These are phyloP conservation scores for Rhodotorula kratochvilovae DNA, from an alignment of 768 basidiomycete species.

Conservation along the genomic window DNA sequence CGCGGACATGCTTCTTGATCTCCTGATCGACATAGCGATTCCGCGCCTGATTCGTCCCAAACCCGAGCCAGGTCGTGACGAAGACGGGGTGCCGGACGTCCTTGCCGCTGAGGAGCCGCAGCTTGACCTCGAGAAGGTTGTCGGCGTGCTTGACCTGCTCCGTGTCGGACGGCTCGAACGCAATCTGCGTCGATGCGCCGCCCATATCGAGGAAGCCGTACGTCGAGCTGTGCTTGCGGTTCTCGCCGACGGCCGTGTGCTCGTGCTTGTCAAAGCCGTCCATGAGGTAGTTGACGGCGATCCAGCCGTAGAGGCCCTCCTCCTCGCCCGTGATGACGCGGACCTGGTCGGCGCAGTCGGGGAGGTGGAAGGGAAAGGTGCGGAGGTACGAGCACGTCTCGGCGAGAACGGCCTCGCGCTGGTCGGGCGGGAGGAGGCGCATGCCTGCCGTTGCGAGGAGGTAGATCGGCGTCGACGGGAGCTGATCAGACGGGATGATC, in stretches of 20 bases:
- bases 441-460: constrained; percentile 95
- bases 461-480: constrained; percentile 80
- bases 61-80: constrained; percentile 97
- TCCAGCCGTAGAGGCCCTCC: constrained; percentile 97
- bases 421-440: constrained; percentile 69
- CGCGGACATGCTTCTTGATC: constrained; percentile 48
- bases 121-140: constrained; percentile 70
- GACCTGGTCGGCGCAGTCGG: constrained; percentile 79
- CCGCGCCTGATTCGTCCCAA: constrained; percentile 94
- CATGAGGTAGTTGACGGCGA: constrained; percentile 98
- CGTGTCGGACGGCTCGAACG: constrained; percentile 74
- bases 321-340: constrained; percentile 96
- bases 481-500: constrained; percentile 79
- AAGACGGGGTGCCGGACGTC: constrained; percentile 89
- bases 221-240: constrained; percentile 62
- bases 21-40: constrained; percentile 78
- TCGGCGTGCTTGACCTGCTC: constrained; percentile 56
- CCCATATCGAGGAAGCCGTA: constrained; percentile 99
- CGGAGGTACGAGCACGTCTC: constrained; percentile 72
- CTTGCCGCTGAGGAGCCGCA: constrained; percentile 75
- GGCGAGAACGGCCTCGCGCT: constrained; percentile 68
- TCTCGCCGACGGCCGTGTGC: constrained; percentile 47
- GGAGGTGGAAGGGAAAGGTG: constrained; percentile 69
- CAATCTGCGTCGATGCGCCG: constrained; percentile 96
- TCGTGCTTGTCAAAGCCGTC: constrained; percentile 67